Base-by-base conservation (phyloP, 345 rosid genomes). In the Mangifera indica region DNA sequence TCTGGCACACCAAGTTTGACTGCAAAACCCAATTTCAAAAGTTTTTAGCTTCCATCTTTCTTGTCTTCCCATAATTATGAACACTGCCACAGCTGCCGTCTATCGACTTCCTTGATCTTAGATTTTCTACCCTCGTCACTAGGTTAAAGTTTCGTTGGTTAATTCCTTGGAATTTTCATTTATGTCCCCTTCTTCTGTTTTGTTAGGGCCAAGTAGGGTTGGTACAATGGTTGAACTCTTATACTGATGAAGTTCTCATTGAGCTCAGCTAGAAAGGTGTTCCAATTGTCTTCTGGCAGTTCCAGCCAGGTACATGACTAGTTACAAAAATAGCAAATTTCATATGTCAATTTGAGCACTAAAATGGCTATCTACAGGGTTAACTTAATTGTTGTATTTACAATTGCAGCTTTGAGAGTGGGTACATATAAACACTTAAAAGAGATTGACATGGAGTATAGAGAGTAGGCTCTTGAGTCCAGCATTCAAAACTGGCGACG, bases 401-500 rank as follows among this genome's bases (percentile, higher is more conserved):
- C 22, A 18, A 42, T 81, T 61, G 60, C 85, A 92, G 99, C 84
- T 91, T 91, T 76, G 96, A 89, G 69, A 95, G 97, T 34, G 98
- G 88, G 88, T 93, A 92, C 80, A 95, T 87, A 2, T 96, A 95
- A 79, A 95, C 99, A 2, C 93, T 92, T 45, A n/a, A 96, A 80
- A 98, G n/a, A 95, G 78, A 92, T 91, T 56, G 98, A 92, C 82
- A 88, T 91, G n/a, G n/a, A n/a, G n/a, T n/a, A n/a, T n/a, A n/a
- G n/a, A n/a, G n/a, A n/a, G n/a, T n/a, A n/a, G n/a, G 32, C 32
- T 29, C 32, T 29, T 29, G 32, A 29, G 3, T 29, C 32, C 32
- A 1, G 32, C 32, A 29, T 29, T 29, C 32, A 29, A 29, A 29
- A 29, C 3, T 29, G 32, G 32, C n/a, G n/a, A n/a, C n/a, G n/a